Conservation (phyloP, 2,329 filamentous ascomycete genomes). For the Fusarium torulosum region DNA sequence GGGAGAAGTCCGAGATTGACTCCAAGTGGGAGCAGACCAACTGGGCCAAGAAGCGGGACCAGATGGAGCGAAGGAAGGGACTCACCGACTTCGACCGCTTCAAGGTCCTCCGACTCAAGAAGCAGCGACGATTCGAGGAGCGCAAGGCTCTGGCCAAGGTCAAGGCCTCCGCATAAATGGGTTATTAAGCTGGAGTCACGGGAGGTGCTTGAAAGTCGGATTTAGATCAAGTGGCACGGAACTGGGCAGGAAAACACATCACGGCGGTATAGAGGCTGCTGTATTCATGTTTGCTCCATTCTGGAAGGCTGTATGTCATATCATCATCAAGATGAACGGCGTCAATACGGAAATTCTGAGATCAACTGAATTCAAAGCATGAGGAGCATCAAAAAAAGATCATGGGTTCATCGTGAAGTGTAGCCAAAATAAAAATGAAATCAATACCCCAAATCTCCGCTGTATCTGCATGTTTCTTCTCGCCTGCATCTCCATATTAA, state of each 20-base stretch:
- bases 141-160: constrained; percentile 96
- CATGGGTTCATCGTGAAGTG: constrained; percentile 51
- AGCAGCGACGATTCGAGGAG: constrained; percentile 99
- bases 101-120: constrained; percentile 99
- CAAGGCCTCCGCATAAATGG: constrained; percentile 79
- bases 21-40: constrained; percentile 90
- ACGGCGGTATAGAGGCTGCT: constrained; percentile 65
- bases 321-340: constrained; percentile 71
- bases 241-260: constrained; percentile 53
- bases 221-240: constrained; percentile 56
- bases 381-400: constrained; percentile 47
- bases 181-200: constrained; percentile 54
- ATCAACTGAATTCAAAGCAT: constrained; percentile 58
- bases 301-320: constrained; percentile 75
- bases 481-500: constrained; percentile 10
- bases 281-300: constrained; percentile 69
- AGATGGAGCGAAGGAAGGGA: constrained; percentile 86
- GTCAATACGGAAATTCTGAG: constrained; percentile 73
- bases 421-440: constrained; percentile 50
- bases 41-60: constrained; percentile 94
- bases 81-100: constrained; percentile 99
- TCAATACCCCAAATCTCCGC: constrained; percentile 45
- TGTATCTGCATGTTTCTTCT: constrained; percentile 2
- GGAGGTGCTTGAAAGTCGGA: constrained; percentile 52
- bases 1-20: constrained; percentile 93